Evolutionary conservation across 495 filamentous ascomycete species (phyloP).

Genomic region (Evernia prunastri): DNA sequence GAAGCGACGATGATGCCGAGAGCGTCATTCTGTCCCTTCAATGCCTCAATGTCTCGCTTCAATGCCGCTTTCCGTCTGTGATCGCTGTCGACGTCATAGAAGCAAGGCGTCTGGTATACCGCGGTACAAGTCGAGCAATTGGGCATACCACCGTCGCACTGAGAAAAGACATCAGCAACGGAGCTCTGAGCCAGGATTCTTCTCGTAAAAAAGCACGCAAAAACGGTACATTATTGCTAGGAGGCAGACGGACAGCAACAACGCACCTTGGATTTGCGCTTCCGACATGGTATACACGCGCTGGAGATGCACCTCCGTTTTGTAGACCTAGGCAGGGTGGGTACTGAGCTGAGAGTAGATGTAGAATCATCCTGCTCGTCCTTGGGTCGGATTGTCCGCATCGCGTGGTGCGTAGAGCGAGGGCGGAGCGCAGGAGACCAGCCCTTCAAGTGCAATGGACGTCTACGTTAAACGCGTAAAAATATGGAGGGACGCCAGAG

Average conservation of each 20-base stretch:
- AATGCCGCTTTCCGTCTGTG: slow-evolving; percentile 38
- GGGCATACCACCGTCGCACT: slow-evolving; percentile 46
- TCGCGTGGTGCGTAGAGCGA: background rate
- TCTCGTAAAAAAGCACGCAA: background rate
- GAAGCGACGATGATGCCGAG: slow-evolving; percentile 38
- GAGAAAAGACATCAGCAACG: background rate
- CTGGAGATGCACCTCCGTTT: slow-evolving; percentile 45
- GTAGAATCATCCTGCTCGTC: slow-evolving; percentile 12
- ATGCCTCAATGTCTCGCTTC: slow-evolving; percentile 34
- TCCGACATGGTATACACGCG: slow-evolving; percentile 50
- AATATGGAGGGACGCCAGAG: background rate
- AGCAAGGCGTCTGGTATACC: slow-evolving; percentile 43
- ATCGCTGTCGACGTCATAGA: slow-evolving; percentile 43
- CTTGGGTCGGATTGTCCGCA: slow-evolving; percentile 23
- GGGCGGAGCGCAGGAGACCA: background rate
- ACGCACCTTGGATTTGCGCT: slow-evolving; percentile 48
- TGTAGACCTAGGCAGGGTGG: slow-evolving; percentile 14
- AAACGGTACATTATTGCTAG: too few species aligned
- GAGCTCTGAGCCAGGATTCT: background rate
- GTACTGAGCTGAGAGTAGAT: background rate
- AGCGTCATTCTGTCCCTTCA: slow-evolving; percentile 33
- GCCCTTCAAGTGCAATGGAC: background rate
- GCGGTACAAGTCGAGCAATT: slow-evolving; percentile 45
- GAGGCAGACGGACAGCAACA: background rate
- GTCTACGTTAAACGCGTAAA: background rate